A percentile compares a stretch with the other conserved stretches of the same genome.
These are phyloP conservation scores for Pleurotus platypus DNA, from an alignment of 768 basidiomycete genomes.

Conservation along the genomic window DNA sequence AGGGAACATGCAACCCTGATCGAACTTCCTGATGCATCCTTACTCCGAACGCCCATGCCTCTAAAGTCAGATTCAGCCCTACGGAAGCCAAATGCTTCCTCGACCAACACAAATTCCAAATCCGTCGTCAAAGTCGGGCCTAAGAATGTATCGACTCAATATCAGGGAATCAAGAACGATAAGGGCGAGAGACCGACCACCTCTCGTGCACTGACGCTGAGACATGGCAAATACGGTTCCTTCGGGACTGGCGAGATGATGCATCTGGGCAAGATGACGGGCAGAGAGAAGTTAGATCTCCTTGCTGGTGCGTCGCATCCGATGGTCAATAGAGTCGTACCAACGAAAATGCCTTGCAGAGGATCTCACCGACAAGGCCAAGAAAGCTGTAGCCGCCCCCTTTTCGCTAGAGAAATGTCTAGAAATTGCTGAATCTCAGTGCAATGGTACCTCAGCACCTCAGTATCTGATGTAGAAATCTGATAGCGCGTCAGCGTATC, in stretches of 20 bases:
- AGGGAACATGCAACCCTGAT: background rate
- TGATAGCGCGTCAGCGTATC: conserved; percentile 39
- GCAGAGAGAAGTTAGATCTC: conserved; percentile 78
- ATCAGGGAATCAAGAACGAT: conserved; percentile 34
- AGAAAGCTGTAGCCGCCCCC: conserved; percentile 58
- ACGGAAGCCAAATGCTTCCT: conserved; percentile 12
- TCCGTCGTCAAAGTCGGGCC: conserved; percentile 58
- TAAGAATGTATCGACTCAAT: conserved; percentile 38
- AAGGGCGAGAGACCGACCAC: conserved; percentile 60
- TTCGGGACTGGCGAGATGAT: conserved; percentile 68
- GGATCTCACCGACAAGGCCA: conserved; percentile 59
- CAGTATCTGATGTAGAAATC: background rate
- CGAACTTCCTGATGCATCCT: too few species aligned
- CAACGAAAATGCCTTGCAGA: conserved; percentile 33
- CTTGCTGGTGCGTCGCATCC: conserved; percentile 53
- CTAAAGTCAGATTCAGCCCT: conserved; percentile 14
- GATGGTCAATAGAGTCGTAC: too few species aligned
- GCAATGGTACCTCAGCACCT: conserved; percentile 43
- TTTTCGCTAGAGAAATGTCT: conserved; percentile 62
- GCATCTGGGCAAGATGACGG: conserved; percentile 56
- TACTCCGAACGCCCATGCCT: conserved; percentile 16
- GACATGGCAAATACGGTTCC: conserved; percentile 73
- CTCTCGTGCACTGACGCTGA: conserved; percentile 66
- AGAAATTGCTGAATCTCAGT: conserved; percentile 72
- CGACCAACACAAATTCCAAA: conserved; percentile 26